Percentiles rank a stretch among this genome's conserved stretches.
These are phyloP conservation scores for Medakamo hakoo DNA, from an alignment of 139 green algal species.

Conservation along the genomic window DNA sequence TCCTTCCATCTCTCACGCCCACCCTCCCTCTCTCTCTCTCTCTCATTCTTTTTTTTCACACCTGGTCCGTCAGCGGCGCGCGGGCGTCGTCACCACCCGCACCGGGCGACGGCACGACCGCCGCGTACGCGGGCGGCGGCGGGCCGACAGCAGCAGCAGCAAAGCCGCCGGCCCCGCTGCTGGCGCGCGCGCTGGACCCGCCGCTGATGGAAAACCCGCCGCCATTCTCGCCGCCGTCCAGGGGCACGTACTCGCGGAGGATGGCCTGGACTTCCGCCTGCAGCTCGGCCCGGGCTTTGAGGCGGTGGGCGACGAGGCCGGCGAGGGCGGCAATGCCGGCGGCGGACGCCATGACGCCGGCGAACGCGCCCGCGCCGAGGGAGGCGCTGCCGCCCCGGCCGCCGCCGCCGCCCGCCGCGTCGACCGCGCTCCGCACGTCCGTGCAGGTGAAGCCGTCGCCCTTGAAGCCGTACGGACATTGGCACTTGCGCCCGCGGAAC, in stretches of 20 bases:
- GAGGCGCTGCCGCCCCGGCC: background rate
- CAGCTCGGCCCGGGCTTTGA: slow-evolving; percentile 15
- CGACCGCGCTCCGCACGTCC: slow-evolving; percentile 16
- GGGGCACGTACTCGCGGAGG: slow-evolving; percentile 20
- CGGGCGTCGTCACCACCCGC: too few relatives aligned
- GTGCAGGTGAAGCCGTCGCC: slow-evolving; percentile 22
- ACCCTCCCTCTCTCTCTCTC: too few relatives aligned
- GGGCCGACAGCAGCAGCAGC: background rate
- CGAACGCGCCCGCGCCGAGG: background rate
- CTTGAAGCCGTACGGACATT: slow-evolving; percentile 22
- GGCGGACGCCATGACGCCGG: background rate
- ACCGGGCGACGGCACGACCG: too few relatives aligned
- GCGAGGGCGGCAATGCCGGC: slow-evolving; percentile 10
- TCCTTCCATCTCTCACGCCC: too few relatives aligned
- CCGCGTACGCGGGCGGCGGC: background rate
- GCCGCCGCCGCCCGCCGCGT: background rate
- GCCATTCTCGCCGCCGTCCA: slow-evolving; percentile 3
- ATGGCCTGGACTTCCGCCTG: slow-evolving; percentile 10
- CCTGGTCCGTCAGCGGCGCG: too few relatives aligned
- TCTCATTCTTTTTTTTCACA: too few relatives aligned
- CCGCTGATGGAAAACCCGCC: background rate
- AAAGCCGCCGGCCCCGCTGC: background rate
- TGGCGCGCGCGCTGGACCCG: background rate
- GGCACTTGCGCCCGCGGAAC: slow-evolving; percentile 47
- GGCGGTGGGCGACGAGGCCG: slow-evolving; percentile 10